These are phyloP conservation scores for Crucihimalaya himalaica DNA, from an alignment of 345 rosid species.

Conservation along the genomic window DNA sequence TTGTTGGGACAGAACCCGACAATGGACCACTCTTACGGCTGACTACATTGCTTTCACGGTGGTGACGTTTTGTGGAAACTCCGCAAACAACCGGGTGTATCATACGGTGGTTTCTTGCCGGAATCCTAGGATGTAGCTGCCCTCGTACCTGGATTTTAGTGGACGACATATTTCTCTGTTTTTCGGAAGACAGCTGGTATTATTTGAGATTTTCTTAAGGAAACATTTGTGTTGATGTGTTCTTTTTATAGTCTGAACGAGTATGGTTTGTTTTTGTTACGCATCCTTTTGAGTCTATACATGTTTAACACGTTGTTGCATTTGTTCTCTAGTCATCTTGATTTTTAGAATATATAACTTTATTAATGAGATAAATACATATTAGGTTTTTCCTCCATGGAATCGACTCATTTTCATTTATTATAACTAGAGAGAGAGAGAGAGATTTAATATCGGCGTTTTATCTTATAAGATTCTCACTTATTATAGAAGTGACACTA, in stretches of 20 bases:
- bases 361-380: neutral
- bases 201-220: neutral
- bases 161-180: slow-evolving; percentile 3
- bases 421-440: neutral
- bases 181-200: neutral
- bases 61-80: slow-evolving; percentile 9
- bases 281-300: neutral
- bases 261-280: neutral
- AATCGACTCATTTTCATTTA: neutral
- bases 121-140: slow-evolving; percentile 4
- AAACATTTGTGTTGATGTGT: neutral
- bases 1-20: slow-evolving; percentile 18
- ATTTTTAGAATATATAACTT: neutral
- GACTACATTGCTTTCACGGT: slow-evolving; percentile 1
- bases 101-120: slow-evolving; percentile 21
- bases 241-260: neutral
- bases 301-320: neutral
- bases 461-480: no score
- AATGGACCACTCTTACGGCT: neutral
- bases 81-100: slow-evolving; percentile 3
- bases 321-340: neutral
- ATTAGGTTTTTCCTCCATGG: neutral
- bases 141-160: slow-evolving; percentile 24
- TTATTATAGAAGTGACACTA: neutral
- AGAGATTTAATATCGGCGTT: no score